These are phyloP conservation scores for Xylaria sp. DNA, from an alignment of 2,329 filamentous ascomycete genomes.

Conservation along the genomic window DNA sequence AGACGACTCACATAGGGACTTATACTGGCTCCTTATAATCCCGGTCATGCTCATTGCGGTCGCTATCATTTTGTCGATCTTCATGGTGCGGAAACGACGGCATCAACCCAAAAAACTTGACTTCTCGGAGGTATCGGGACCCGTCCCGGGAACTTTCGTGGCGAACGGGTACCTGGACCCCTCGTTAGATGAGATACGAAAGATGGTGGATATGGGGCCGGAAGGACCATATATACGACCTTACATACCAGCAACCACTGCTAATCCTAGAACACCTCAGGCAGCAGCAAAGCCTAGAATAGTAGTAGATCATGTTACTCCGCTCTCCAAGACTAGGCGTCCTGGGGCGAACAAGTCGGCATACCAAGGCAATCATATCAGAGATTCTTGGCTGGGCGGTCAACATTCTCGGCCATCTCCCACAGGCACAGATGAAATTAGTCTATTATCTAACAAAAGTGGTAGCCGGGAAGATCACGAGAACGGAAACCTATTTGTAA, in stretches of 20 bases:
- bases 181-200: slow-evolving; percentile 36
- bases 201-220: slow-evolving; percentile 41
- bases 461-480: slow-evolving; percentile 43
- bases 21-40: slow-evolving; percentile 48
- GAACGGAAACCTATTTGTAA: slow-evolving; percentile 36
- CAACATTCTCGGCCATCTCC: slow-evolving; percentile 31
- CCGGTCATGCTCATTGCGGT: slow-evolving; percentile 42
- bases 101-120: slow-evolving; percentile 38
- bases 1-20: slow-evolving; percentile 39
- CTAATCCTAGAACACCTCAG: slow-evolving; percentile 36
- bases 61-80: slow-evolving; percentile 41
- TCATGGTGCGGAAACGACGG: slow-evolving; percentile 44
- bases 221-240: slow-evolving; percentile 16
- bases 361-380: slow-evolving; percentile 31
- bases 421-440: slow-evolving; percentile 40
- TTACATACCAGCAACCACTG: slow-evolving; percentile 21
- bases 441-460: slow-evolving; percentile 49
- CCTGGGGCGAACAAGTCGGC: slow-evolving; percentile 34
- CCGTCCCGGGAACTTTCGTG: slow-evolving; percentile 47
- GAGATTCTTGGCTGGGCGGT: slow-evolving; percentile 40
- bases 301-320: slow-evolving; percentile 27
- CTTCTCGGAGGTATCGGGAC: slow-evolving; percentile 46
- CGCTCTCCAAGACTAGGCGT: slow-evolving; percentile 43
- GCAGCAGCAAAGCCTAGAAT: slow-evolving; percentile 34
- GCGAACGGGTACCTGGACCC: slow-evolving; percentile 40